These are phyloP conservation scores for Chloris gayana DNA, from an alignment of 176 grass and related monocot species.

Conservation along the genomic window DNA sequence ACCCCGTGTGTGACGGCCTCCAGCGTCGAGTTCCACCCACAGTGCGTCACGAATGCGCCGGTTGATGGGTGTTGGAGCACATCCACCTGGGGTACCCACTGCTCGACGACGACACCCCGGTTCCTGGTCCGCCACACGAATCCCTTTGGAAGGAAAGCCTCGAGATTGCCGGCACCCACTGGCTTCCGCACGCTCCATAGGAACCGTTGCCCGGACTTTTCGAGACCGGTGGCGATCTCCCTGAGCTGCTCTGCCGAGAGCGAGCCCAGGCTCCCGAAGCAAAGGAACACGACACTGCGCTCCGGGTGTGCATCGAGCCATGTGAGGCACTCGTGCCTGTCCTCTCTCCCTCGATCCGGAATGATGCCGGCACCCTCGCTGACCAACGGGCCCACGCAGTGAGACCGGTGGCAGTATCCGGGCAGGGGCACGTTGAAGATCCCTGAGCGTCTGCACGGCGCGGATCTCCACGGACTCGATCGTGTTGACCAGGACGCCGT, in stretches of 20 bases:
- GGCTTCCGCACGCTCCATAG: neutral
- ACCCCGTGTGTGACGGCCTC: constrained; percentile 20
- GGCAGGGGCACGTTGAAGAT: neutral
- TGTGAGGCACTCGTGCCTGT: neutral
- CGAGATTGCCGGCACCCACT: neutral
- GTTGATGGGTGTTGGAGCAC: constrained; percentile 8
- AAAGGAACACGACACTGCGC: constrained; percentile 40
- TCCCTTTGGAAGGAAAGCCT: neutral
- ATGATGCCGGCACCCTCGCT: too few relatives aligned
- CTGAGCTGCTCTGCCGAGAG: constrained; percentile 19
- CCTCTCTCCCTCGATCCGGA: too few relatives aligned
- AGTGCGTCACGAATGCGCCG: constrained; percentile 65
- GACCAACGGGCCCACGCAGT: neutral
- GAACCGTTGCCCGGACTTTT: neutral
- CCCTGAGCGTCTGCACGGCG: neutral
- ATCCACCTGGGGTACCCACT: neutral
- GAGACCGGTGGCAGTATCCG: neutral
- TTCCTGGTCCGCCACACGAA: neutral
- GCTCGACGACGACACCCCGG: neutral
- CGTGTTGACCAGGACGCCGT: constrained; percentile 3
- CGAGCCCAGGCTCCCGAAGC: constrained; percentile 34
- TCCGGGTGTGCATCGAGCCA: neutral
- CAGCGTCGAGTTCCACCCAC: constrained; percentile 82
- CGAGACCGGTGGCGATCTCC: neutral
- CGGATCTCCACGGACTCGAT: constrained; percentile 13